Percentiles rank a stretch among this genome's conserved stretches.
These are phyloP conservation scores for Beauveria scarabaeidicola DNA, from an alignment of 2,329 filamentous ascomycete species.

Conservation along the genomic window DNA sequence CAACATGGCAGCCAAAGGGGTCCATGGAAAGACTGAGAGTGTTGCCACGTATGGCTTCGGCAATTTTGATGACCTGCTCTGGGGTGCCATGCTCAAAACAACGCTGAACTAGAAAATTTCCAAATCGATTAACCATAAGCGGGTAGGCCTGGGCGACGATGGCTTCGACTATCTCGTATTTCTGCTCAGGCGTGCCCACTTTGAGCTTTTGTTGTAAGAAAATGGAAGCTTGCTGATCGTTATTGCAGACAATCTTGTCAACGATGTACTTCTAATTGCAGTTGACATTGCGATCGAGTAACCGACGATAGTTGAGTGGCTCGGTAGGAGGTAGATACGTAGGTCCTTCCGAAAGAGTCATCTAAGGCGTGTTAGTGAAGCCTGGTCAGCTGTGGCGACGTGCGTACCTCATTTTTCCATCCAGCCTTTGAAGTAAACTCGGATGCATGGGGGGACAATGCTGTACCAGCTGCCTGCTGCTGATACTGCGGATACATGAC, in stretches of 20 bases:
- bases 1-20: constrained; percentile 94
- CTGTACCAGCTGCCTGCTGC: constrained; percentile 51
- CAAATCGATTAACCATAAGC: constrained; percentile 96
- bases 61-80: constrained; percentile 91
- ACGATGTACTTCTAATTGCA: constrained; percentile 99
- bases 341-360: constrained; percentile 47
- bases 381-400: not conserved
- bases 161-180: constrained; percentile 92
- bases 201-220: constrained; percentile 99
- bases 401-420: constrained; percentile 49
- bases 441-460: constrained; percentile 63
- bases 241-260: constrained; percentile 98
- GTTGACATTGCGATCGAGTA: constrained; percentile 90
- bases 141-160: constrained; percentile 93
- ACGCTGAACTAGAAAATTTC: constrained; percentile 95
- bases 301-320: constrained; percentile 89
- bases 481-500: constrained; percentile 41
- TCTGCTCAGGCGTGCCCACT: constrained; percentile 88
- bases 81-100: constrained; percentile 97
- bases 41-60: constrained; percentile 86
- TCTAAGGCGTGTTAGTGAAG: constrained; percentile 26
- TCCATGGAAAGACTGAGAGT: constrained; percentile 96
- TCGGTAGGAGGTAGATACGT: constrained; percentile 83
- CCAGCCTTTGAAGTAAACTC: constrained; percentile 56
- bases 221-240: constrained; percentile 97